A percentile compares a stretch with the other conserved stretches of the same genome.
These are phyloP conservation scores for Fusarium papillatum DNA, from an alignment of 2,329 filamentous ascomycete species.

Conservation along the genomic window DNA sequence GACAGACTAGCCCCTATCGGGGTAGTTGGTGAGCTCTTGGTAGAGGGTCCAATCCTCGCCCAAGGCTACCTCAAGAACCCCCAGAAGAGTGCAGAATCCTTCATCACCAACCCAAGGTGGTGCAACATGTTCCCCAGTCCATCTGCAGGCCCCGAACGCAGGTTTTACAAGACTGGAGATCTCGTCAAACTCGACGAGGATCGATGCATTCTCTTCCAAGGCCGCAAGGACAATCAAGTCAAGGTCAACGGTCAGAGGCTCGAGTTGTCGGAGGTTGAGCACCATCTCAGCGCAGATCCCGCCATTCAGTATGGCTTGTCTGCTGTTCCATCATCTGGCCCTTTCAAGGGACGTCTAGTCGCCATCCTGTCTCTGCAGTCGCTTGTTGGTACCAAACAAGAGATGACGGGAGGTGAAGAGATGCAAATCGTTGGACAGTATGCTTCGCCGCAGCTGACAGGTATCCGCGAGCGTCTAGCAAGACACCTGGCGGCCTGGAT, in stretches of 20 bases:
- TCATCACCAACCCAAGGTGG: constrained; percentile 40
- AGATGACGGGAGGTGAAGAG: not conserved
- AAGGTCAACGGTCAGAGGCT: constrained; percentile 50
- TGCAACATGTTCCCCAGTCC: not conserved
- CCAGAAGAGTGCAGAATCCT: constrained; percentile 45
- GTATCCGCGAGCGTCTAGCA: constrained; percentile 18
- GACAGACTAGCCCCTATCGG: constrained; percentile 45
- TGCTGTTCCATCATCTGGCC: constrained; percentile 14
- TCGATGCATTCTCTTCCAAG: constrained; percentile 42
- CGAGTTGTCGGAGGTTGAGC: constrained; percentile 49
- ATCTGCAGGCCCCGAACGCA: not conserved
- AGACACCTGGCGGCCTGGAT: constrained; percentile 27
- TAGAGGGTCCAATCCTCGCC: constrained; percentile 57
- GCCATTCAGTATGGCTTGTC: constrained; percentile 25
- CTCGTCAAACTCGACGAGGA: constrained; percentile 37
- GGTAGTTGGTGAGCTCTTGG: constrained; percentile 49
- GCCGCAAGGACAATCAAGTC: constrained; percentile 50
- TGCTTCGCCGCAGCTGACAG: not conserved
- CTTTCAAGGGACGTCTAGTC: constrained; percentile 22
- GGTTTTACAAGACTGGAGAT: constrained; percentile 41
- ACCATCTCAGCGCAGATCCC: constrained; percentile 32
- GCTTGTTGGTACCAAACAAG: not conserved
- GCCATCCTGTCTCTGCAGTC: constrained; percentile 18
- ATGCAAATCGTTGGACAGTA: constrained; percentile 6
- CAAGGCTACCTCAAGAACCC: constrained; percentile 62